Evolutionary conservation across 2,329 filamentous ascomycete species (phyloP), one percentile per base, ranked within the genome.

Genomic region (Phialocephala subalpina): DNA sequence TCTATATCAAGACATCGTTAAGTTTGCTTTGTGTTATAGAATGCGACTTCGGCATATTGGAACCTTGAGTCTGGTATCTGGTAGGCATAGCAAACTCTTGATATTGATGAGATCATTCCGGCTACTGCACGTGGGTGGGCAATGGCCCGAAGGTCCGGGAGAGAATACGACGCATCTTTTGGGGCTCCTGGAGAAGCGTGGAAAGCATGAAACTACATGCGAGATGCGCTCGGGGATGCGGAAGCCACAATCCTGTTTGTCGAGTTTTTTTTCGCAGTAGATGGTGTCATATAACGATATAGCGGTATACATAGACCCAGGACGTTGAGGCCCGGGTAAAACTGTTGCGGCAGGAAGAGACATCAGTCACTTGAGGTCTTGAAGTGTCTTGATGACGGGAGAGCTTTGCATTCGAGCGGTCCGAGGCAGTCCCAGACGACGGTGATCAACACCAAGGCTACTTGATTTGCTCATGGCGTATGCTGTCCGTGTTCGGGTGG

Each of bases 41-140:
- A 53, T 53, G 49, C 49, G 49, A 53, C 49, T 11, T 33, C 49
- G 49, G 49, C 49, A 53, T 53, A 53, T 53, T 27, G 49, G 3
- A 53, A 9, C 25, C 25, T 18, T 11, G 12, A 33, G 25, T 18
- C 16, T 53, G 49, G 49, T 29, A 49, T 22, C 45, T 49, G 45
- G 25, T 16, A 29, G 3, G 49, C 47, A 52, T 52, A 29, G 47
- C 27, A 49, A 22, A 49, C 45, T 49, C 6, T 22, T 49, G 45
- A 22, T 53, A 18, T 27, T 14, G 11, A 27, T 53, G 18, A 53
- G 49, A 53, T 53, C 49, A 25, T 18, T 14, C 49, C 14, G 18
- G 49, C 18, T 53, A 49, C 22, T 22, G n/a, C 49, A 33, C 49
- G 49, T 33, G 49, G 49, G 6, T 29, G 25, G 49, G 7, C 11